Base-by-base conservation (phyloP, 2,329 filamentous ascomycete species). In the Eurotiales sp. region DNA sequence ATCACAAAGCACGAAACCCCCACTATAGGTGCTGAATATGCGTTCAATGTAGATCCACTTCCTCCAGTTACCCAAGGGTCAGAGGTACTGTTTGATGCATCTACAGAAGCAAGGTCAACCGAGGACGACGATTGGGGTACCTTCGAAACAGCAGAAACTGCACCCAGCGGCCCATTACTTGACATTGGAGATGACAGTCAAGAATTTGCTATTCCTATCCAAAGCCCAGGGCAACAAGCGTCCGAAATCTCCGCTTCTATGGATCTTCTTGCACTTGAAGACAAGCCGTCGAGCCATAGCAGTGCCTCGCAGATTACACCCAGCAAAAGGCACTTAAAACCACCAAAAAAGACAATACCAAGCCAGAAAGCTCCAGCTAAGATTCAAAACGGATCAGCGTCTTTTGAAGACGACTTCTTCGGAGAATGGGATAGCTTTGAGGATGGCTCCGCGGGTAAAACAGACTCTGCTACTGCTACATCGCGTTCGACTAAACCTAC, bases 1-100 rank as follows among this genome's bases (percentile, higher is more conserved):
- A 25, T 23, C 7, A 8, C 41, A 17, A 19, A 15, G 12, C 11
- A n/a, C 27, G 39, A 34, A 8, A 19, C 22, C n/a, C 12, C n/a
- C 14, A 14, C 25, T 34, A n/a, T 3, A 23, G 27, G 44, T 11
- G 10, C n/a, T 25, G 19, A 25, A 12, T 30, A 21, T 4, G 15
- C 25, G 3, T 19, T 39, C 11, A 23, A 43, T 14, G 19, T 43
- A 30, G 36, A 30, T 30, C 23, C 50, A 10, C 50, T 51, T 36
- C 53, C 40, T 37, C 53, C 36, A 2, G 40, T 50, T 25, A 32
- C 44, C n/a, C 29, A 50, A 34, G 53, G 43, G 22, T 46, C 42
- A 10, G 52, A 82, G 56, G 77, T 88, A 3, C 70, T 88, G 2
- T 88, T 88, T 63, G 85, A 88, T 65, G 84, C 80, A 30, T 56